These are phyloP conservation scores for Zasmidium angulare DNA, from an alignment of 2,329 filamentous ascomycete species.

Conservation along the genomic window DNA sequence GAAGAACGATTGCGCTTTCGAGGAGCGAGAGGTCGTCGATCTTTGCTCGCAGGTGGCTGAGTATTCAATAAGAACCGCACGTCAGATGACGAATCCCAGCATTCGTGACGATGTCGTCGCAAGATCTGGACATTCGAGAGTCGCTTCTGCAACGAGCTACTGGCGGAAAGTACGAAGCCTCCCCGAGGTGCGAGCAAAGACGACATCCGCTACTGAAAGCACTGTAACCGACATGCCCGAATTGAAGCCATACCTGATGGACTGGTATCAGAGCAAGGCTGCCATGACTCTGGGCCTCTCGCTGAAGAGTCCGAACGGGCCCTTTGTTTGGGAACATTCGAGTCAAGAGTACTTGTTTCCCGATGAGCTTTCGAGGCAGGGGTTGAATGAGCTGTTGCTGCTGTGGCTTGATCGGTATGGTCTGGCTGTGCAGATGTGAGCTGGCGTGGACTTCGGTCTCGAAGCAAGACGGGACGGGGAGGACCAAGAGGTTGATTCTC, in stretches of 20 bases:
- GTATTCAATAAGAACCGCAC: neutral
- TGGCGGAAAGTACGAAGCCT: neutral
- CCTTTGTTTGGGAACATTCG: neutral
- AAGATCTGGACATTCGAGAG: neutral
- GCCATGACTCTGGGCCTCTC: neutral
- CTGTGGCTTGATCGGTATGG: neutral
- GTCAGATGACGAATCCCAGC: neutral
- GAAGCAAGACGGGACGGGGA: too few relatives aligned
- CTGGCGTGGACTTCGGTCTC: too few relatives aligned
- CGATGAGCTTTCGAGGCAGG: neutral
- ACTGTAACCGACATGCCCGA: neutral
- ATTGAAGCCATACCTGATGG: neutral
- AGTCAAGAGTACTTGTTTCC: neutral
- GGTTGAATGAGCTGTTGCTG: neutral
- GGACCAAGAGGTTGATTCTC: too few relatives aligned
- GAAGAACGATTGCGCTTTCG: neutral
- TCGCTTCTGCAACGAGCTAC: neutral
- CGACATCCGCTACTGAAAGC: neutral
- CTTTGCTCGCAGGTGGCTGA: neutral
- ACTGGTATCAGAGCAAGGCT: neutral
- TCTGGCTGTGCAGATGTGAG: neutral
- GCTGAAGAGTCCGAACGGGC: neutral
- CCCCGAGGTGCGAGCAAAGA: neutral
- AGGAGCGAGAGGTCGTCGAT: neutral
- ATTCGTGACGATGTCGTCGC: neutral